These are phyloP conservation scores for Penicillium sp. DNA, from an alignment of 2,329 filamentous ascomycete genomes.

Conservation along the genomic window DNA sequence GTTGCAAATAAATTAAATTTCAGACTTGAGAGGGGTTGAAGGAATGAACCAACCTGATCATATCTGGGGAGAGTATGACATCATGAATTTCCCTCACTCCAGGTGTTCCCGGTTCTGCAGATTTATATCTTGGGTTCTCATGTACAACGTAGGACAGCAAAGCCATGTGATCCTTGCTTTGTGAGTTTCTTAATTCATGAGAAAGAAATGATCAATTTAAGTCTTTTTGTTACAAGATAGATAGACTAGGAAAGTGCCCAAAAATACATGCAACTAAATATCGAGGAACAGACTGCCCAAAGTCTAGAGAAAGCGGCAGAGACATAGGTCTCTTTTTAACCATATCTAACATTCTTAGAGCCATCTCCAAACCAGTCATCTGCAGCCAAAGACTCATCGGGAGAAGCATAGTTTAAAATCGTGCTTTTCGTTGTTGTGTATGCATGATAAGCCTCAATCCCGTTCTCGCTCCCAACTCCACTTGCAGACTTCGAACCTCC, in stretches of 20 bases:
- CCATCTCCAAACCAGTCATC: constrained; percentile 65
- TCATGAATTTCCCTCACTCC: constrained; percentile 3
- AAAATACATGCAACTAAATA: background rate
- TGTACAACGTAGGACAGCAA: background rate
- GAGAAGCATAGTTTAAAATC: constrained; percentile 59
- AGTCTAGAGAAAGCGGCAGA: background rate
- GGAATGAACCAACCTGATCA: background rate
- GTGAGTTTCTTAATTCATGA: background rate
- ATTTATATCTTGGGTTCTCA: background rate
- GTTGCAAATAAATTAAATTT: background rate
- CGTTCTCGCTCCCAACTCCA: constrained; percentile 72
- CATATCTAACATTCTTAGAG: constrained; percentile 59
- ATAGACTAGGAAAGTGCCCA: background rate
- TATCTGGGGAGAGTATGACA: constrained; percentile 5
- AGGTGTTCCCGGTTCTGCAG: background rate
- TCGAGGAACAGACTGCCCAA: too few species aligned
- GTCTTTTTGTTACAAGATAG: background rate
- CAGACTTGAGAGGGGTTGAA: background rate
- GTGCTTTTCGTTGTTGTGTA: constrained; percentile 51
- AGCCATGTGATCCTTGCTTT: background rate
- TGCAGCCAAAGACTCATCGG: constrained; percentile 29
- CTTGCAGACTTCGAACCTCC: constrained; percentile 59
- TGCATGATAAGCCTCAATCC: constrained; percentile 60
- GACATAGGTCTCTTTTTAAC: constrained; percentile 37
- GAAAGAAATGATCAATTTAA: background rate